phyloP scores from a whole-genome alignment of 1,284 basidiomycete genomes.

The Trametes polyzona region DNA sequence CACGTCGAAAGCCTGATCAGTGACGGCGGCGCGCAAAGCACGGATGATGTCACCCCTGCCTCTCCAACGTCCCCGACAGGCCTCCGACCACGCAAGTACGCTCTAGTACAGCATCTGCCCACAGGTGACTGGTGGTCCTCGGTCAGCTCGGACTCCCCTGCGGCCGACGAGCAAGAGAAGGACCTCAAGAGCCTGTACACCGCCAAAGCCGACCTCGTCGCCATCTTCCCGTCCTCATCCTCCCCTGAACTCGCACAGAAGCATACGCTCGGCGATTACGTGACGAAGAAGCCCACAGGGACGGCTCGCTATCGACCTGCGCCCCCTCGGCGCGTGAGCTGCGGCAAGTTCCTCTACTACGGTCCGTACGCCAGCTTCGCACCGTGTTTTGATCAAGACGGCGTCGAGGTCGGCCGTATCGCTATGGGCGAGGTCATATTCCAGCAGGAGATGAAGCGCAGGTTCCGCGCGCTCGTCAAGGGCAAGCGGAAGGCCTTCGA shows the following conservation, averaged over 20 bases:
- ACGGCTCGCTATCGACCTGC: constrained; percentile 43
- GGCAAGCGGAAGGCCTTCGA: constrained; percentile 31
- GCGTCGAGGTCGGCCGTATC: constrained; percentile 62
- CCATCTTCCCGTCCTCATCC: constrained; percentile 66
- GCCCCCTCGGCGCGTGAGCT: constrained; percentile 55
- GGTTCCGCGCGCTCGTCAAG: constrained; percentile 24
- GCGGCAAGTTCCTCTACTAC: constrained; percentile 76
- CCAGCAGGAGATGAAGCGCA: constrained; percentile 35
- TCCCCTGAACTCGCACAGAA: constrained; percentile 37
- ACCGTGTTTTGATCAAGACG: constrained; percentile 74
- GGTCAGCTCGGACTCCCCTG: constrained; percentile 52
- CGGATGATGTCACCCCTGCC: constrained; percentile 26
- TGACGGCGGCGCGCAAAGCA: constrained; percentile 31
- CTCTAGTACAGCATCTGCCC: constrained; percentile 76
- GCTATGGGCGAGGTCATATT: constrained; percentile 63
- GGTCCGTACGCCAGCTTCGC: constrained; percentile 76
- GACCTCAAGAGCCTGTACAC: constrained; percentile 56
- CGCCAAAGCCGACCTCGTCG: constrained; percentile 74
- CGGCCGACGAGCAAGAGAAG: constrained; percentile 37
- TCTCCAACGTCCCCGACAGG: constrained; percentile 28
- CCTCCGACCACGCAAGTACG: constrained; percentile 54
- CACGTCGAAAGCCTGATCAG: constrained; percentile 50
- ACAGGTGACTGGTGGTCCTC: constrained; percentile 79
- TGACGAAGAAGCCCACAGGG: constrained; percentile 27
- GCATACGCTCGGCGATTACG: constrained; percentile 41